Base-by-base conservation (phyloP, 352 stramenopile species). In the Globisporangium acanthophoron region DNA sequence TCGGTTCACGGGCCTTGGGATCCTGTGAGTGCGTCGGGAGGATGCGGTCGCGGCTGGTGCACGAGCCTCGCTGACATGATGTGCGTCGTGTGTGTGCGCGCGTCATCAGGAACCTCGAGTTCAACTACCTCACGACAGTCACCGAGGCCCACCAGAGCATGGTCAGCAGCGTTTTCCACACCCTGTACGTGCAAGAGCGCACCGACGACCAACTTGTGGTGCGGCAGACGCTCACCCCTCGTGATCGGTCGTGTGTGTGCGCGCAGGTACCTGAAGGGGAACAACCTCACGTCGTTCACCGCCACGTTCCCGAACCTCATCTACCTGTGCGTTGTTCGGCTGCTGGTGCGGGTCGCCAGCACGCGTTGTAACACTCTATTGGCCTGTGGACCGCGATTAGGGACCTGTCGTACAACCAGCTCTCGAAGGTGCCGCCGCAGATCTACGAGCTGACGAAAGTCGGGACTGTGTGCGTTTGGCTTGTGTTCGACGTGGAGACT, bases 331-430 rank as follows among this genome's bases (percentile, higher is more conserved):
- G 78, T 70, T 15, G 31, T 9, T 8, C 12, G 33, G 2, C 12
- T 12, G 33, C 33, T 39, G 8, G 8, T 39, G 33, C 33, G 33
- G 33, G 5, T 39, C 33, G 24, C 24, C 24, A 27, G 24, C 5
- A 12, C 33, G 33, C 33, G 33, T 3, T 3, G 33, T 39, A 3
- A 27, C 24, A 27, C 24, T 27, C 24, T 27, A 1, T 27, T 27
- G 24, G 24, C 24, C 24, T 27, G 24, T 27, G 24, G 24, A 27
- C 24, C 3, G 24, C 24, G 24, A 27, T 27, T 44, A 88, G 78
- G 31, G 71, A 88, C 48, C 41, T 90, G 41, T 75, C 65, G 7
- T 47, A 61, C 56, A 90, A 90, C 60, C 62, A 76, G 12, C 67
- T 90, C 21, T 72, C 67, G 0, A 64, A 64, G 18, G 76, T 87